Percentiles rank a stretch among this genome's conserved stretches.
phyloP scores from a whole-genome alignment of 257 asterid genomes.

The Solanum appendiculatum region DNA sequence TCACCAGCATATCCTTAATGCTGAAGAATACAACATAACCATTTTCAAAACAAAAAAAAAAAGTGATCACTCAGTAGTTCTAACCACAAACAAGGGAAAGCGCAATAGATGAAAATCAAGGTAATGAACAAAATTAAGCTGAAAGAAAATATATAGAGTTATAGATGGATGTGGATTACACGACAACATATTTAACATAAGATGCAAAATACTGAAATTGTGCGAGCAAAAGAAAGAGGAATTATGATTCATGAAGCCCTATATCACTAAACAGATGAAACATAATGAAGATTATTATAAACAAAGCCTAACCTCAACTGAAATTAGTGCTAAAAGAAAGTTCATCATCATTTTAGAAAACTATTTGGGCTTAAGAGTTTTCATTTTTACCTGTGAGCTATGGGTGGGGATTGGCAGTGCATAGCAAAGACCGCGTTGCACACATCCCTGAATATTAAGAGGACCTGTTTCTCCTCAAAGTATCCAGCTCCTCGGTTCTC shows the following conservation, averaged over 20 bases:
- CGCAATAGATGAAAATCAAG: background rate
- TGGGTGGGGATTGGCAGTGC: conserved; percentile 86
- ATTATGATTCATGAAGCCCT: background rate
- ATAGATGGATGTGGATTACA: background rate
- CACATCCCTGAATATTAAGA: conserved; percentile 68
- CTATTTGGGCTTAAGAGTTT: background rate
- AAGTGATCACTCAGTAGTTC: background rate
- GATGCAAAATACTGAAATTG: background rate
- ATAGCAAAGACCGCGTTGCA: conserved; percentile 92
- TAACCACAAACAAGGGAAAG: background rate
- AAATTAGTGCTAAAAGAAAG: background rate
- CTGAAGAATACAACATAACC: background rate
- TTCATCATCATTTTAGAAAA: background rate
- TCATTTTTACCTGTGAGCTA: conserved; percentile 81
- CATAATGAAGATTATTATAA: background rate
- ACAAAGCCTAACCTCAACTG: background rate
- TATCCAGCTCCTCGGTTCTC: conserved; percentile 89
- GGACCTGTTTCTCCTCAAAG: conserved; percentile 85
- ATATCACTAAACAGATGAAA: background rate
- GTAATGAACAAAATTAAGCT: background rate
- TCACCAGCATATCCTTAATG: background rate
- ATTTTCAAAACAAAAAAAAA: too few species aligned
- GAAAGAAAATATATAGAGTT: background rate
- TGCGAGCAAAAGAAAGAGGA: background rate
- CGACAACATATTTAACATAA: background rate